Evolutionary conservation across 192 early-diverging fungal species (phyloP), one percentile per base, ranked within the genome.

Genomic region (Obelidium mucronatum): DNA sequence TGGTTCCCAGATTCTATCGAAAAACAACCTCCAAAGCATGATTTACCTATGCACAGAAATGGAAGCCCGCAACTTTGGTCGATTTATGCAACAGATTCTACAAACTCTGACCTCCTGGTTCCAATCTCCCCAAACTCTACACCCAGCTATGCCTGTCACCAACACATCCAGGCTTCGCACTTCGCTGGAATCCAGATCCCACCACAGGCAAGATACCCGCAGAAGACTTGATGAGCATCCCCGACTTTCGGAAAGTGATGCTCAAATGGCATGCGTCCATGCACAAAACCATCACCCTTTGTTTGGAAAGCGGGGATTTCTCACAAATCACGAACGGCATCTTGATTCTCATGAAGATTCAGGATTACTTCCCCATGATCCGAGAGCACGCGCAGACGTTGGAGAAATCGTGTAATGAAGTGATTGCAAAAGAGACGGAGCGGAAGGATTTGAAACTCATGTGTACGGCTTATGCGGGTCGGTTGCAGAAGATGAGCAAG

Each of bases 291-390:
- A 78, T 84, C 42, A 42, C 75, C 13, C 37, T 54, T 17, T 80
- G 80, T 34, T 73, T 94, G 19, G 74, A 82, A 8, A 92, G 90
- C 2, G 78, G 69, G 6, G 92, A 96, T 60, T 90, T 90, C 64
- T 87, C 91, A 77, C 87, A 90, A 67, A 88, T 92, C 63, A 88
- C 91, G 15, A 96, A 96, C 69, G 76, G 91, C 3, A 91, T 95
- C 53, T 77, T 92, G 30, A 85, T 95, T 15, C 81, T 96, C 11
- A 87, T 90, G 31, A 83, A 87, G 24, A 83, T 94, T 26, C 70
- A 79, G 3, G 63, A 86, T 22, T 83, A 81, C 48, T 96, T 90
- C 66, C 94, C 94, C 0, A 78, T 80, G 1, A 84, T 90, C 22
- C 67, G 76, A 2, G 72, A 82, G 44, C 73, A 91, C 17, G 92